Conservation (phyloP, 2,329 filamentous ascomycete genomes). For the Pestalotiopsis sp. region DNA sequence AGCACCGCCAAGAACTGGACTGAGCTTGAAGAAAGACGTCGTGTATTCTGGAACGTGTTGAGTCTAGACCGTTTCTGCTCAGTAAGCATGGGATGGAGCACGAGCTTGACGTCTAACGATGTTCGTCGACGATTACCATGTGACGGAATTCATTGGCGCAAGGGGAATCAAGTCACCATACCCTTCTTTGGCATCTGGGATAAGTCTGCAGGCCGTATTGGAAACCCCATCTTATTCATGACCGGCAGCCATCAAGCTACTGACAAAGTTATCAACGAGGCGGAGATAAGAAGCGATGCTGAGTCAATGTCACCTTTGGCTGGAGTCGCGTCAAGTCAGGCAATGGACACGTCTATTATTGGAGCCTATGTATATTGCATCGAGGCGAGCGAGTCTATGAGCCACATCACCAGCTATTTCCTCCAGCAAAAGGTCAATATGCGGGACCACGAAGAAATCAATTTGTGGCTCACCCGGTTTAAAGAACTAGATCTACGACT, state of each 20-base stretch:
- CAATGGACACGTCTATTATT: slow-evolving; percentile 39
- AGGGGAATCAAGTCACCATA: slow-evolving; percentile 38
- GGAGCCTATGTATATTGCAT: slow-evolving; percentile 48
- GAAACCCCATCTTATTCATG: slow-evolving; percentile 43
- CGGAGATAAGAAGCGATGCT: background rate
- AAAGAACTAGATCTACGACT: slow-evolving; percentile 48
- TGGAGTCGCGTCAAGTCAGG: background rate
- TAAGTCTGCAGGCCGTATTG: slow-evolving; percentile 39
- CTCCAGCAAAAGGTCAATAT: slow-evolving; percentile 45
- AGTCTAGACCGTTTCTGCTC: slow-evolving; percentile 30
- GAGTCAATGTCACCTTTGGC: background rate
- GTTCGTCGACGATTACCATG: slow-evolving; percentile 34
- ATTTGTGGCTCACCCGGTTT: slow-evolving; percentile 46
- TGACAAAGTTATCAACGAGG: slow-evolving; percentile 8
- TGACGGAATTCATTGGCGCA: slow-evolving; percentile 43
- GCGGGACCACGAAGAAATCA: slow-evolving; percentile 38
- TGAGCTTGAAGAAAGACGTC: slow-evolving; percentile 31
- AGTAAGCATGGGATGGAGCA: slow-evolving; percentile 27
- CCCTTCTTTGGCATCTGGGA: slow-evolving; percentile 51
- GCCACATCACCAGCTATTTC: slow-evolving; percentile 45
- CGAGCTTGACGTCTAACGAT: slow-evolving; percentile 32
- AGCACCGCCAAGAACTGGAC: slow-evolving; percentile 32
- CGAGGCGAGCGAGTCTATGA: slow-evolving; percentile 47
- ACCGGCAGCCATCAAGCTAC: slow-evolving; percentile 25
- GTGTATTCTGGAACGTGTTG: slow-evolving; percentile 39